Base-by-base conservation (phyloP, 2,329 filamentous ascomycete species). In the Ceratocystis cubensis region DNA sequence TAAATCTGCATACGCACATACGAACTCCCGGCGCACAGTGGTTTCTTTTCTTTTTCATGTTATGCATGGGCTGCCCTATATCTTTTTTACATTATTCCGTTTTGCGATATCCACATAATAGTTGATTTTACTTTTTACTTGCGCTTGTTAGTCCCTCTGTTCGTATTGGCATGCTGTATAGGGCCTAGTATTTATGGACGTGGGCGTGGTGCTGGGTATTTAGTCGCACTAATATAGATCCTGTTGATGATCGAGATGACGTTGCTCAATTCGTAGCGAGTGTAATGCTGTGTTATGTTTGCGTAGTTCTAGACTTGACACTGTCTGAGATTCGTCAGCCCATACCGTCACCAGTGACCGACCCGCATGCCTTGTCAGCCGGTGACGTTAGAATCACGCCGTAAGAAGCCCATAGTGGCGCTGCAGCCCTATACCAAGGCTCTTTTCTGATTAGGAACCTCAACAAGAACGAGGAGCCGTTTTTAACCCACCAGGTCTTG, bases 21-120 rank as follows among this genome's bases (percentile, higher is more conserved):
- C 56, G 33, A 44, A 50, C 2, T 28, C 20, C 37, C 25, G 46
- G 44, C 61, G 46, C 30, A 63, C 33, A 48, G 25, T 48, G 25
- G 28, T 48, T 48, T n/a, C 15, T 63, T 56, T 56, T 57, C n/a
- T 63, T 25, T 63, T 63, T 67, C 62, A 64, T 61, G 65, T 56
- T 30, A 61, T 61, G 62, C 30, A 41, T 17, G 62, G 46, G 41
- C 63, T 66, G 65, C 57, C 46, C 25, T 63, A 46, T 66, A 41
- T 65, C 61, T 17, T 17, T 20, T n/a, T 33, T 67, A 28, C 66
- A 56, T 46, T 25, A 64, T 41, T 41, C 59, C 13, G 22, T 48
- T 61, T 45, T 50, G 17, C 50, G 66, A 63, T 67, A 65, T 65
- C 63, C 66, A 65, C 61, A 28, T 63, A 67, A 64, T 65, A 67